These are phyloP conservation scores for Tolypocladium capitatum DNA, from an alignment of 2,329 filamentous ascomycete genomes.

Conservation along the genomic window DNA sequence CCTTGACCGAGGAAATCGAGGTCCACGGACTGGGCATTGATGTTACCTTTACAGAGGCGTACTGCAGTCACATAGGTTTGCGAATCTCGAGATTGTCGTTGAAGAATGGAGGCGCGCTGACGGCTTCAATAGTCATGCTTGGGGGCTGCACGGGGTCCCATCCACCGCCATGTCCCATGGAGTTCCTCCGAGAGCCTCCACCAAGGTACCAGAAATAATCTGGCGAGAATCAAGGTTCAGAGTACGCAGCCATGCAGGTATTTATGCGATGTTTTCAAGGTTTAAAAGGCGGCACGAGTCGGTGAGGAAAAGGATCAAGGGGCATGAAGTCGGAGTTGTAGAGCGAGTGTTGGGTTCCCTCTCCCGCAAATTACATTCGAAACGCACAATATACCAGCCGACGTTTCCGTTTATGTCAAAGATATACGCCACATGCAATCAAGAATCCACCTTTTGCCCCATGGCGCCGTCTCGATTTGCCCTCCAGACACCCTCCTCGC, in stretches of 20 bases:
- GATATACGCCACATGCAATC: not conserved
- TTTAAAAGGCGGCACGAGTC: not conserved
- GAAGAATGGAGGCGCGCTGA: not conserved
- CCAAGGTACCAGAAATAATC: conserved; percentile 16
- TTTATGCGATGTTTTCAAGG: not conserved
- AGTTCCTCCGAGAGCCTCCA: conserved; percentile 23
- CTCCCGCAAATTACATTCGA: too few species aligned
- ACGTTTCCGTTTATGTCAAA: not conserved
- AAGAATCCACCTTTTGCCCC: conserved; percentile 32
- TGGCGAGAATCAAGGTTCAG: not conserved
- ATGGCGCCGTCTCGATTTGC: conserved; percentile 65
- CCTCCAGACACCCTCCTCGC: conserved; percentile 69
- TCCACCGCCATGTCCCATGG: conserved; percentile 23
- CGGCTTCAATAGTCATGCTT: conserved; percentile 20
- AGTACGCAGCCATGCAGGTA: too few species aligned
- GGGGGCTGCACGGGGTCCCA: conserved; percentile 13
- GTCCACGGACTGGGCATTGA: conserved; percentile 18
- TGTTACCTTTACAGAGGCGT: conserved; percentile 24
- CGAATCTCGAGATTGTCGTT: not conserved
- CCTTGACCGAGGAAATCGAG: conserved; percentile 22
- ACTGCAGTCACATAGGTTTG: conserved; percentile 22
- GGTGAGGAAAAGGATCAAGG: not conserved
- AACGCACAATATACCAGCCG: not conserved
- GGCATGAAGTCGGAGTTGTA: not conserved
- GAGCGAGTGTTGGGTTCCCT: not conserved